Base-by-base conservation (phyloP, 2,329 filamentous ascomycete species). In the Penicillium hordei region DNA sequence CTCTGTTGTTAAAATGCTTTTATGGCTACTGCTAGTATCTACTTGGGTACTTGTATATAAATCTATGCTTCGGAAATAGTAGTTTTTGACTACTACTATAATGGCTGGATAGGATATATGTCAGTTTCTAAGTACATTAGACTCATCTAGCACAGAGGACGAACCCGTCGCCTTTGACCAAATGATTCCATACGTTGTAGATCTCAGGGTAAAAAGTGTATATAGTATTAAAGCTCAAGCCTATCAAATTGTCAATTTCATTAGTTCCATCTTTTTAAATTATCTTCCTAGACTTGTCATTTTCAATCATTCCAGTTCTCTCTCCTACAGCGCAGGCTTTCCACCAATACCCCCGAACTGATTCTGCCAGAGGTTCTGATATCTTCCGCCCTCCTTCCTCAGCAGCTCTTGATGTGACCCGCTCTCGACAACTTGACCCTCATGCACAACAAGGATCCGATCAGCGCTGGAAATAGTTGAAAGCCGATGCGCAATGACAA, bases 351-450 rank as follows among this genome's bases (percentile, higher is more conserved):
- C 27, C 21, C 49, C 49, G 13, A 57, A 53, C 48, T 66, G 65
- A 25, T 63, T 63, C 34, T 62, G 57, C 52, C 64, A 66, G 64
- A 72, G 71, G 48, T 71, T 68, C 40, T 66, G 69, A 56, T 75
- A 75, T 36, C 62, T 54, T 10, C 55, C 55, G 13, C 70, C 71
- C 34, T 57, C 71, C 40, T 57, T 54, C 45, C 57, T 71, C 50
- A 78, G 52, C 57, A 79, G 56, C 55, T 78, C 73, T 29, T 65
- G 54, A 66, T 79, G 77, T n/a, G 70, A 75, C 2, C 77, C 77
- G 25, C 63, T 66, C 58, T 79, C 77, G 21, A 70, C 70, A 25
- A 79, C 69, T 50, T 58, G 69, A 3, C 77, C 77, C 5, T 71
- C 68, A 21, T 72, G 72, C 55, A 79, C 68, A 27, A 79, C 77